Conservation (phyloP, 1,139 yeast genomes). For the Yamadazyma atlantica region DNA sequence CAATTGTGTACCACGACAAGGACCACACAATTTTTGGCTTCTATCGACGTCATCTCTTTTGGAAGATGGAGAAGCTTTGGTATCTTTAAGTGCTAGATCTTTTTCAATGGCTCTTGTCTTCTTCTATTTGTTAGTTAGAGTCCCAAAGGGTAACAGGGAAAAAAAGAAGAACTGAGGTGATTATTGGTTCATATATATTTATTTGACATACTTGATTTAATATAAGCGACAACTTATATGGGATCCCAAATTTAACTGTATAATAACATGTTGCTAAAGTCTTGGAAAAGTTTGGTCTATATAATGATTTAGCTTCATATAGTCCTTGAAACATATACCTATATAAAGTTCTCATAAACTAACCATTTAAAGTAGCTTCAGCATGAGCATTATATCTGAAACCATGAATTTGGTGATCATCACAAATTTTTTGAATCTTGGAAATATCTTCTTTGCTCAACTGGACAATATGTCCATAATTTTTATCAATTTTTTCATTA, state of each 20-base stretch:
- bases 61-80: conserved; percentile 73
- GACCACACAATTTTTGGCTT: conserved; percentile 52
- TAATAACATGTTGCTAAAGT: no score
- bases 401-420: conserved; percentile 3
- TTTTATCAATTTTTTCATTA: conserved; percentile 56
- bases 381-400: conserved; percentile 4
- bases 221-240: no score
- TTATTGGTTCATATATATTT: conserved; percentile 4
- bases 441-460: conserved; percentile 8
- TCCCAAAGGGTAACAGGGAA: conserved; percentile 48
- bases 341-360: not conserved
- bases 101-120: conserved; percentile 50
- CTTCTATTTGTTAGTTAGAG: conserved; percentile 77
- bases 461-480: conserved; percentile 31
- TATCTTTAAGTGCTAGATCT: conserved; percentile 46
- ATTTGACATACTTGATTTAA: not conserved
- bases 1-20: conserved; percentile 46
- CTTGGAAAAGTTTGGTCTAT: no score
- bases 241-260: no score
- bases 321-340: no score
- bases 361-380: conserved; percentile 1
- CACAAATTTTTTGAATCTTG: conserved; percentile 6
- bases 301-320: no score
- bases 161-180: conserved; percentile 16
- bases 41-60: conserved; percentile 42